A percentile compares a stretch with the other conserved stretches of the same genome.
Evolutionary conservation across 2,329 filamentous ascomycete species (phyloP).

Genomic region (Sporothrix inflata): DNA sequence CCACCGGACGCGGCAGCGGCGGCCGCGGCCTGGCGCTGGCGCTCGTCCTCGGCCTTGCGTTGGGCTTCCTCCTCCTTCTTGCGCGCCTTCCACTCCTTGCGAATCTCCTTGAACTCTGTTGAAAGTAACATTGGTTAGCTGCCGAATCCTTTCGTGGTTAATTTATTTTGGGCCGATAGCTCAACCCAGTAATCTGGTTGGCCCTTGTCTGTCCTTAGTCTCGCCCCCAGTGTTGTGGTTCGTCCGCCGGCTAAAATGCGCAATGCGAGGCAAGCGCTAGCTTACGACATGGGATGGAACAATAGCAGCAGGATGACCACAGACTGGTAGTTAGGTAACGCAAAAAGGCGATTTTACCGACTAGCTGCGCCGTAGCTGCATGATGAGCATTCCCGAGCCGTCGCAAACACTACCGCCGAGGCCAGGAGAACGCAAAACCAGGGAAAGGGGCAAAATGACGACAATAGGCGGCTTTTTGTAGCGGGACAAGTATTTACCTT

Average conservation of each 20-base stretch:
- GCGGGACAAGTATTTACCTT: slow-evolving; percentile 68
- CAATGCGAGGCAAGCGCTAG: slow-evolving; percentile 14
- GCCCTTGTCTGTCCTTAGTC: slow-evolving; percentile 46
- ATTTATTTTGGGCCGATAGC: slow-evolving; percentile 12
- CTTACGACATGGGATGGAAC: not conserved
- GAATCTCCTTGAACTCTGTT: slow-evolving; percentile 86
- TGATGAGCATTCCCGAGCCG: not conserved
- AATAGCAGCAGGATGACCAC: not conserved
- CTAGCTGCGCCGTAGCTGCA: not conserved
- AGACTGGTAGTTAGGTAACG: not conserved
- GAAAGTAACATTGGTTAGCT: not conserved
- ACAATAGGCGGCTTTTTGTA: not conserved
- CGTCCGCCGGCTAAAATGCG: slow-evolving; percentile 20
- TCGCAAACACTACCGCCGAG: not conserved
- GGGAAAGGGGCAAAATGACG: slow-evolving; percentile 28
- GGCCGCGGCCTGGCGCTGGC: slow-evolving; percentile 58
- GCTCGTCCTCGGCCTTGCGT: slow-evolving; percentile 89
- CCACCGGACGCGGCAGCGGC: slow-evolving; percentile 60
- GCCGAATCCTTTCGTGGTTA: not conserved
- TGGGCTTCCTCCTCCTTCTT: slow-evolving; percentile 97
- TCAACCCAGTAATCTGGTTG: slow-evolving; percentile 39
- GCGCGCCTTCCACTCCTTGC: slow-evolving; percentile 98
- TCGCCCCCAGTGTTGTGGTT: slow-evolving; percentile 23
- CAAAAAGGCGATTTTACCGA: not conserved
- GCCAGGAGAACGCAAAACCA: not conserved